phyloP scores from a whole-genome alignment of 2,329 filamentous ascomycete genomes.

The Chalaropsis ovoidea region DNA sequence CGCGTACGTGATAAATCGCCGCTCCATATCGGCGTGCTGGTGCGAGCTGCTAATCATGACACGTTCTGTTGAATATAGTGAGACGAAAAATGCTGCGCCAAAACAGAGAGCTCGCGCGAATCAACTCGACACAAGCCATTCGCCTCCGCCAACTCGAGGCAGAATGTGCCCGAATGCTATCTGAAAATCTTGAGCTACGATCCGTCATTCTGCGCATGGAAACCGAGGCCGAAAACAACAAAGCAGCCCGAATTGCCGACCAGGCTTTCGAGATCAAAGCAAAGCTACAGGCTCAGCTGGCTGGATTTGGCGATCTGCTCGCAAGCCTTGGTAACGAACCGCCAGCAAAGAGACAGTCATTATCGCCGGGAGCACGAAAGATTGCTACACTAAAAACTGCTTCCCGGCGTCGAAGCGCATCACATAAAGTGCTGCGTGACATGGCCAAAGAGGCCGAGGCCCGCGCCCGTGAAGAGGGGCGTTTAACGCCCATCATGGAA shows the following conservation, averaged over 20 bases:
- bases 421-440: slow-evolving; percentile 48
- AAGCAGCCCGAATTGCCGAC: slow-evolving; percentile 50
- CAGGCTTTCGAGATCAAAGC: slow-evolving; percentile 60
- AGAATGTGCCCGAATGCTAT: slow-evolving; percentile 62
- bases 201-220: slow-evolving; percentile 61
- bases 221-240: slow-evolving; percentile 53
- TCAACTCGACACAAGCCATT: slow-evolving; percentile 66
- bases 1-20: slow-evolving; percentile 46
- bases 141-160: slow-evolving; percentile 67
- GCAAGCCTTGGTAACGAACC: slow-evolving; percentile 54
- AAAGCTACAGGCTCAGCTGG: slow-evolving; percentile 60
- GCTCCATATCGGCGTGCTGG: not conserved
- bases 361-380: slow-evolving; percentile 33
- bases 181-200: slow-evolving; percentile 67
- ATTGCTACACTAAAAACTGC: slow-evolving; percentile 37
- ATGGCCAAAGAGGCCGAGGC: slow-evolving; percentile 46
- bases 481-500: slow-evolving; percentile 59
- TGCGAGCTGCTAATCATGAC: slow-evolving; percentile 7
- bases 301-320: slow-evolving; percentile 58
- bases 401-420: slow-evolving; percentile 40
- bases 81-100: slow-evolving; percentile 71
- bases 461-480: slow-evolving; percentile 42
- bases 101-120: slow-evolving; percentile 71
- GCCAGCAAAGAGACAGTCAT: slow-evolving; percentile 41
- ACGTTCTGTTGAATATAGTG: slow-evolving; percentile 40